phyloP scores from a whole-genome alignment of 139 green algal genomes.

The Micractinium sp. region DNA sequence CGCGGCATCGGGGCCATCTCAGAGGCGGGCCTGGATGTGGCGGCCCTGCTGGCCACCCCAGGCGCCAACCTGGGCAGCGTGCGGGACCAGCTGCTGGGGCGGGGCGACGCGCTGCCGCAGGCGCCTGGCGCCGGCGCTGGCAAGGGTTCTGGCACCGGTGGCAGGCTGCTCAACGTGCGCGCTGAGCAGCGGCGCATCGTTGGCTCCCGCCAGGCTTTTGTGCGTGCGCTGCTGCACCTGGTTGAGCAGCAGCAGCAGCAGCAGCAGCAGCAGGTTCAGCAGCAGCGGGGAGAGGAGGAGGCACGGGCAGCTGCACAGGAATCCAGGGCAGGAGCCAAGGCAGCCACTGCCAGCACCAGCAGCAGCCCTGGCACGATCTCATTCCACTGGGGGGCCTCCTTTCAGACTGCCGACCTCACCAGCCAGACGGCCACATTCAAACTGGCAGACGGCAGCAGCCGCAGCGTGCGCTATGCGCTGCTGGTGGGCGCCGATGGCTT shows the following conservation, averaged over 20 bases:
- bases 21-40: constrained; percentile 2
- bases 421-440: background rate
- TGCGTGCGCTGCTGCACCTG: constrained; percentile 23
- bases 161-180: background rate
- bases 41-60: background rate
- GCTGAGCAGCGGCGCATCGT: background rate
- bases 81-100: background rate
- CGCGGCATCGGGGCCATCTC: background rate
- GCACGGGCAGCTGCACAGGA: no score
- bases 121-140: no score
- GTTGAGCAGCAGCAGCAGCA: constrained; percentile 1
- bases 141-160: background rate
- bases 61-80: background rate
- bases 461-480: no score
- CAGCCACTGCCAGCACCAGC: background rate
- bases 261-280: background rate
- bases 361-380: no score
- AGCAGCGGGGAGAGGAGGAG: background rate
- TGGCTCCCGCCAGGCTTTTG: constrained; percentile 16
- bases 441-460: background rate
- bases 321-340: no score
- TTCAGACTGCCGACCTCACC: constrained; percentile 12
- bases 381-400: background rate
- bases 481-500: constrained; percentile 8
- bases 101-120: background rate